Percentiles rank a stretch among this genome's conserved stretches.
These are phyloP conservation scores for Nepenthes mirabilis DNA, from an alignment of 148 eudicot species.

Conservation along the genomic window DNA sequence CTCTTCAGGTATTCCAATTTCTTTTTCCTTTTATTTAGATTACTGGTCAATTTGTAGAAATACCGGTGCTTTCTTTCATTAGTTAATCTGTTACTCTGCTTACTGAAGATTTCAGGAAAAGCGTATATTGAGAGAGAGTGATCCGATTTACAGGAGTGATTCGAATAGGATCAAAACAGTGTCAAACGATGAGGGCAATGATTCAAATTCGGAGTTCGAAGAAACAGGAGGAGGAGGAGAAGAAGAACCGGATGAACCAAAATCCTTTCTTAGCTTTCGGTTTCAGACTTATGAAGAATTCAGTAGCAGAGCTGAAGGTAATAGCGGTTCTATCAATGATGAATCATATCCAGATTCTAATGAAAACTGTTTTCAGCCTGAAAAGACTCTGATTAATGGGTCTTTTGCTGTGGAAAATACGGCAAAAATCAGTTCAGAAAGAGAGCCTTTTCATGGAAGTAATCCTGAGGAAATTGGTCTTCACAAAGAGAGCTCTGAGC, in stretches of 20 bases:
- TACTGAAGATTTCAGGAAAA: conserved; percentile 10
- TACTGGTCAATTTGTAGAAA: conserved; percentile 1
- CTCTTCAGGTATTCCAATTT: conserved; percentile 43
- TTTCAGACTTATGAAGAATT: conserved; percentile 73
- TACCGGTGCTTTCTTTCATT: neutral
- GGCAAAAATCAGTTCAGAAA: conserved; percentile 1
- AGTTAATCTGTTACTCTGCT: neutral
- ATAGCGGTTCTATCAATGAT: conserved; percentile 7
- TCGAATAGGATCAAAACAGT: neutral
- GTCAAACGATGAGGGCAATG: conserved; percentile 6
- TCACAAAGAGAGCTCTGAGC: conserved; percentile 2
- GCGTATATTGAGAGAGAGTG: neutral
- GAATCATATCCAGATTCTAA: neutral
- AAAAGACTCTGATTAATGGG: neutral
- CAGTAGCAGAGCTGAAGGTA: conserved; percentile 7
- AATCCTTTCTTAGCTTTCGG: conserved; percentile 40
- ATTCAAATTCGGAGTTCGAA: neutral
- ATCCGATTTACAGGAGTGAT: neutral
- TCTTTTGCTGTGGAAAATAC: conserved; percentile 1
- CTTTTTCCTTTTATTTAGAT: neutral
- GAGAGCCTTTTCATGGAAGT: conserved; percentile 5
- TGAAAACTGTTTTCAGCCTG: neutral
- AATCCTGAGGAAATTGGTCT: neutral
- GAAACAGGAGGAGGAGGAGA: conserved; percentile 5
- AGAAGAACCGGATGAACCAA: conserved; percentile 14